Percentiles rank a stretch among this genome's conserved stretches.
Evolutionary conservation across 805 yeast species (phyloP).

Genomic region (Monosporozyma servazzii): DNA sequence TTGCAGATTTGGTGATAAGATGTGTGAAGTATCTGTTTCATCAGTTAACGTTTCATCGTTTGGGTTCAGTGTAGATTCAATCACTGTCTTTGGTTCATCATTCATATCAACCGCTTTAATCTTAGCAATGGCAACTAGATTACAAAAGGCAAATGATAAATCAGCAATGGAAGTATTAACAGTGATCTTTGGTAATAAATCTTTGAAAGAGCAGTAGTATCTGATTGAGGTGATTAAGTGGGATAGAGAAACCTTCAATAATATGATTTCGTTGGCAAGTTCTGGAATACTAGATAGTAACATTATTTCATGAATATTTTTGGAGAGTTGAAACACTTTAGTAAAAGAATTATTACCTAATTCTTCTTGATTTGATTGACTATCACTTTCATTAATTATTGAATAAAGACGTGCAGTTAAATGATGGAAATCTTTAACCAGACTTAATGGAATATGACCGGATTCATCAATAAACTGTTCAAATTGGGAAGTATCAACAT

Average conservation of each 20-base stretch:
- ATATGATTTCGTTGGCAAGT: slow-evolving; percentile 35
- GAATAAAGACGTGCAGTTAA: slow-evolving; percentile 8
- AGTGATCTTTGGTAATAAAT: slow-evolving; percentile 55
- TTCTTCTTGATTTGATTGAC: neutral
- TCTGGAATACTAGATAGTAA: slow-evolving; percentile 16
- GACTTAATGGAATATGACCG: slow-evolving; percentile 15
- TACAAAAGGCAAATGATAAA: slow-evolving; percentile 55
- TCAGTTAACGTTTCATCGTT: neutral
- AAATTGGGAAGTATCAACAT: neutral
- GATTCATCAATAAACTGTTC: slow-evolving; percentile 7
- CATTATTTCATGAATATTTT: slow-evolving; percentile 15
- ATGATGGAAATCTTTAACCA: slow-evolving; percentile 7
- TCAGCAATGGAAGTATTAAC: slow-evolving; percentile 73
- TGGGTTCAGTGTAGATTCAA: neutral
- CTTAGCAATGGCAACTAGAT: slow-evolving; percentile 33
- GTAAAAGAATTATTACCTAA: slow-evolving; percentile 18
- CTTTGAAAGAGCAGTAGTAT: slow-evolving; percentile 53
- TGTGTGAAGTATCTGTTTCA: neutral
- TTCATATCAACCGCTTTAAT: slow-evolving; percentile 1
- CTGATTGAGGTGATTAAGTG: slow-evolving; percentile 71
- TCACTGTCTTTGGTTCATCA: neutral
- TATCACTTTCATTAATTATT: slow-evolving; percentile 5
- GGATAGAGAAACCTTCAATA: slow-evolving; percentile 55
- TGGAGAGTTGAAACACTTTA: slow-evolving; percentile 18
- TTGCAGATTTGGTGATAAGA: neutral